These are phyloP conservation scores for Lablab purpureus DNA, from an alignment of 306 rosid species.

Conservation along the genomic window DNA sequence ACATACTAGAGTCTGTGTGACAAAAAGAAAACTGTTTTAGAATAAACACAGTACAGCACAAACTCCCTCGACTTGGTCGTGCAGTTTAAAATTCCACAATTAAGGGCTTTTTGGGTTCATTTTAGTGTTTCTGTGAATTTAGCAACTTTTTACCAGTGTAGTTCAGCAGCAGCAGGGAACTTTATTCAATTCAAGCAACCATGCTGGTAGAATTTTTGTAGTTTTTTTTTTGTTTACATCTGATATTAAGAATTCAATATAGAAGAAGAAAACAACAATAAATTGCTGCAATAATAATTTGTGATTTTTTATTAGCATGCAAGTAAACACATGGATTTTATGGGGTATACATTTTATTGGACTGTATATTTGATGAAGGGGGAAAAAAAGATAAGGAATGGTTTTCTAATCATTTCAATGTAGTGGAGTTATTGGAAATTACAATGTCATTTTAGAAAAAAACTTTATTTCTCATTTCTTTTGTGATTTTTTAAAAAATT, in stretches of 20 bases:
- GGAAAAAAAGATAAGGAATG: background rate
- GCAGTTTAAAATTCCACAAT: slow-evolving; percentile 39
- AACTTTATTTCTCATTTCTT: too few species aligned
- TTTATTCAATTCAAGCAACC: slow-evolving; percentile 45
- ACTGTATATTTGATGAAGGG: background rate
- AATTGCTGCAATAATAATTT: background rate
- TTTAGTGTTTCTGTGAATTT: slow-evolving; percentile 25
- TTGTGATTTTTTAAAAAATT: background rate
- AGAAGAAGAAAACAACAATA: slow-evolving; percentile 14
- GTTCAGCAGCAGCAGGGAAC: slow-evolving; percentile 40
- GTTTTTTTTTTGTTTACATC: background rate
- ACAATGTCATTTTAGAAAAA: background rate
- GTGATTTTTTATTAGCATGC: background rate
- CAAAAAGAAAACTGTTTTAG: slow-evolving; percentile 39
- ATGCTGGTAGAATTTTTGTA: slow-evolving; percentile 52
- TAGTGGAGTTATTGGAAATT: background rate
- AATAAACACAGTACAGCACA: slow-evolving; percentile 47
- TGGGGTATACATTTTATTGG: background rate
- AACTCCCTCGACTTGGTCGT: slow-evolving; percentile 27
- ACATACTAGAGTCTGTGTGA: slow-evolving; percentile 68
- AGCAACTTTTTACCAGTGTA: slow-evolving; percentile 25
- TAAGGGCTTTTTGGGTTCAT: slow-evolving; percentile 38
- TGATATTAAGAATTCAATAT: slow-evolving; percentile 24
- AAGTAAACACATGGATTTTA: background rate
- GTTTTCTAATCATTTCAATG: background rate